Percentiles rank a stretch among this genome's conserved stretches.
phyloP scores from a whole-genome alignment of 345 rosid genomes.

The Physaria fendleri region DNA sequence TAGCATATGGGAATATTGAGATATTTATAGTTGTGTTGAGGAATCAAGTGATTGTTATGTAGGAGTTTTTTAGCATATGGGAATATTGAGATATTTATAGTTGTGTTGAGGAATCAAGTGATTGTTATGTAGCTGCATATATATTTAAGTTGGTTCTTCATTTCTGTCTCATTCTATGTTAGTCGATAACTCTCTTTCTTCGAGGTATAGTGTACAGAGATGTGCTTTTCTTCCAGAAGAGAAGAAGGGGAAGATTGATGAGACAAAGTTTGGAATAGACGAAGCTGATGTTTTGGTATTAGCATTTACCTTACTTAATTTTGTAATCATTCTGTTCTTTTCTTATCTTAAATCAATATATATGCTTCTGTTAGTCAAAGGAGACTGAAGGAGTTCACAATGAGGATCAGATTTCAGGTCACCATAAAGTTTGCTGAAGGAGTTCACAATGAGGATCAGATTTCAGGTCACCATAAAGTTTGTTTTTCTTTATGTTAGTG shows the following conservation, averaged over 20 bases:
- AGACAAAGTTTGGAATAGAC: conserved; percentile 67
- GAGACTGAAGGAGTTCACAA: conserved; percentile 24
- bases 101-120: too few species aligned
- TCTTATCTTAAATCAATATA: too few species aligned
- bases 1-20: too few species aligned
- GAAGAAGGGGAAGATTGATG: conserved; percentile 45
- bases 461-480: conserved; percentile 40
- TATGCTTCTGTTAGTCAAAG: too few species aligned
- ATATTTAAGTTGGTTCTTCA: background rate
- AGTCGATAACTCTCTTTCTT: too few species aligned
- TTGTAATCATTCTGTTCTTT: background rate
- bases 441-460: conserved; percentile 27
- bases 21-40: too few species aligned
- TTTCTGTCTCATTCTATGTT: background rate
- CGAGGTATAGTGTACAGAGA: background rate
- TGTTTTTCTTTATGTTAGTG: background rate
- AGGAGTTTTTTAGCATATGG: too few species aligned
- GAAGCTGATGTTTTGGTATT: conserved; percentile 82
- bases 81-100: too few species aligned
- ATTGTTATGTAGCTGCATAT: background rate
- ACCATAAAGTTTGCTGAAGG: conserved; percentile 19
- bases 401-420: conserved; percentile 46
- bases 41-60: too few species aligned
- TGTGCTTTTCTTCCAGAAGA: conserved; percentile 44
- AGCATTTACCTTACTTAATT: background rate